Evolutionary conservation across 192 early-diverging fungal genomes (phyloP), one percentile per base, ranked within the genome.

Genomic region (Coemansia sp.): DNA sequence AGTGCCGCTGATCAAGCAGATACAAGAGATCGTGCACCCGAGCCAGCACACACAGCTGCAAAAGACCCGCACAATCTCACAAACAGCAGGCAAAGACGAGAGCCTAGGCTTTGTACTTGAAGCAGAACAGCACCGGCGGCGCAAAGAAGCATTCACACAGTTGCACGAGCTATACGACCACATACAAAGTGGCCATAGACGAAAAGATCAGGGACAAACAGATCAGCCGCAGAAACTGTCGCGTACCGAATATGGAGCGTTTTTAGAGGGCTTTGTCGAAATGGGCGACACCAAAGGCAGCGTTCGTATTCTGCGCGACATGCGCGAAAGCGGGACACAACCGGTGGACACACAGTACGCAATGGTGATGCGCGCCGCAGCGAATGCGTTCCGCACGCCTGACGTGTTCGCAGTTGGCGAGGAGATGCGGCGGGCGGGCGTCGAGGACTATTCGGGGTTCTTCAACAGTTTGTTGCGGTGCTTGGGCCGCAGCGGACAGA

Each of bases 21-120:
- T 80, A 16, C 57, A 50, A 35, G 59, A 61, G 52, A 66, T 80
- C 51, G 65, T 74, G 20, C 39, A 71, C 43, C 77, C 77, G 20
- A 67, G 63, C 24, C 63, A 50, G 3, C 66, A 73, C 65, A 38
- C 52, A 11, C 56, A 51, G 51, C 73, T 80, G 63, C 52, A 57
- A 16, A 56, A 54, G 0, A 64, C 58, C 8, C 64, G 61, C n/a
- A 47, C 64, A 14, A 49, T 67, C 4, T 52, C 68, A 16, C 71
- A 70, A 26, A 37, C 22, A 64, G 23, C 41, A 56, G 0, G 2
- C 62, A 11, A 22, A 22, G 26, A 22, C 29, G 32, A 20, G 26
- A 23, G 18, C 45, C 22, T 64, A 9, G 69, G 75, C 9, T 16
- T 32, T 29, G 38, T 38, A 13, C 57, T 49, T 2, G 48, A 12